Base-by-base conservation (phyloP, 2,329 filamentous ascomycete species). In the Metarhizium sp. region DNA sequence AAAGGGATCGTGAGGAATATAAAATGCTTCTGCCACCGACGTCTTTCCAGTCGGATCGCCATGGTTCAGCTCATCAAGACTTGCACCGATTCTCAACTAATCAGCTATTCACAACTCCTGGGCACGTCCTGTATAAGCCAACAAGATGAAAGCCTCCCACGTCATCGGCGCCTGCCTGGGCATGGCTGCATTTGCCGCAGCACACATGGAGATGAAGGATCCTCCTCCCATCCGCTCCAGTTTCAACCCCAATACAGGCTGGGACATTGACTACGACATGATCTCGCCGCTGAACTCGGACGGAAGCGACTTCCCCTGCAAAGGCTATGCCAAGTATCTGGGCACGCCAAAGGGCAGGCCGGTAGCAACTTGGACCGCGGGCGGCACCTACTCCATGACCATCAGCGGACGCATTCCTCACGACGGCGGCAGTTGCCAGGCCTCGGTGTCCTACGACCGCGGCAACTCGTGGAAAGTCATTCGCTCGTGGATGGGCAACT, bases 371-470 rank as follows among this genome's bases (percentile, higher is more conserved):
- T 85, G 83, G 65, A 60, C 66, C 6, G 74, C 78, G 2, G 83
- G 84, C 6, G 67, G 71, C 18, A 70, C 69, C 13, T 82, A 84
- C 63, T 72, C 75, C 25, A 70, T 85, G 62, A 75, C 73, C 16
- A 62, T 86, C n/a, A 67, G 69, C 20, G 84, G 84, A 3, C 73
- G 72, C n/a, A 73, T 75, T 2, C 68, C 66, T 8, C 81, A 84
- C 63, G 69, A 69, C 6, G 82, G 84, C 3, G 84, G 84, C 6
- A 85, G 80, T 4, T 87, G 84, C 61, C 84, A 87, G 63, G 71
- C 85, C 8, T 76, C 80, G 0, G 66, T 87, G 8, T 85, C 81
- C 2, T 81, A 82, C 60, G 81, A 87, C 64, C 71, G 76, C n/a
- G 82, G 81, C 6, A 65, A 69, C 29, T 78, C 75, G 0, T 87